These are phyloP conservation scores for Trametopsis cervina DNA, from an alignment of 768 basidiomycete species.

Conservation along the genomic window DNA sequence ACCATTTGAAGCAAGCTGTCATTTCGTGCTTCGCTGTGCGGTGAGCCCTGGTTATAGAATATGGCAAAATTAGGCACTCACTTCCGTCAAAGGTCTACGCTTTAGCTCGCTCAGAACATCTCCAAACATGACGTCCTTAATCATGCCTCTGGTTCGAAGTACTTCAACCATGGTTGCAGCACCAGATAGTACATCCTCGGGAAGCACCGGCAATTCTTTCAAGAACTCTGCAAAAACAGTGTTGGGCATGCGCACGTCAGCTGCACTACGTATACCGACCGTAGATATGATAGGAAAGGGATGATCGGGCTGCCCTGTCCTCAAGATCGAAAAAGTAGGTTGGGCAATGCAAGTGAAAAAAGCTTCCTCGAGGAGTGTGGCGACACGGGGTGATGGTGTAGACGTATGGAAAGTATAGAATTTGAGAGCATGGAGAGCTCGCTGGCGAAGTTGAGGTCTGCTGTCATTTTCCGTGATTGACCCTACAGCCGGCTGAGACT, in stretches of 20 bases:
- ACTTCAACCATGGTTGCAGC: constrained; percentile 55
- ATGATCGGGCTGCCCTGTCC: constrained; percentile 8
- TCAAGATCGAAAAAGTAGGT: constrained; percentile 10
- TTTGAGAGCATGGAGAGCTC: constrained; percentile 71
- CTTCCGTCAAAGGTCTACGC: constrained; percentile 54
- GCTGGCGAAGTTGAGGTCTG: constrained; percentile 39
- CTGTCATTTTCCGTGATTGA: not conserved
- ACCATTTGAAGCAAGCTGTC: constrained; percentile 84
- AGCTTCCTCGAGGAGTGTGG: constrained; percentile 58
- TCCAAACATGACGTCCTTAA: constrained; percentile 68
- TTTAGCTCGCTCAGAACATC: constrained; percentile 81
- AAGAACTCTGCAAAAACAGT: constrained; percentile 67
- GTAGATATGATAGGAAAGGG: constrained; percentile 71
- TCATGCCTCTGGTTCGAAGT: constrained; percentile 54
- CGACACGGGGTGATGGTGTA: constrained; percentile 79
- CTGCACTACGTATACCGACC: constrained; percentile 58
- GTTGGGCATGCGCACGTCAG: constrained; percentile 69
- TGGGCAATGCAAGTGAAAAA: constrained; percentile 62
- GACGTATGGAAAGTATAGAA: constrained; percentile 90
- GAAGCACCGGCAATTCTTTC: constrained; percentile 68
- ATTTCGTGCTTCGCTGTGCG: constrained; percentile 37
- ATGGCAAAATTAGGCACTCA: too few species aligned
- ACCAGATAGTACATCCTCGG: constrained; percentile 47
- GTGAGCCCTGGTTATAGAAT: not conserved
- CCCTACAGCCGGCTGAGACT: constrained; percentile 7